These are phyloP conservation scores for Inonotus obliquus DNA, from an alignment of 1,284 basidiomycete species.

Conservation along the genomic window DNA sequence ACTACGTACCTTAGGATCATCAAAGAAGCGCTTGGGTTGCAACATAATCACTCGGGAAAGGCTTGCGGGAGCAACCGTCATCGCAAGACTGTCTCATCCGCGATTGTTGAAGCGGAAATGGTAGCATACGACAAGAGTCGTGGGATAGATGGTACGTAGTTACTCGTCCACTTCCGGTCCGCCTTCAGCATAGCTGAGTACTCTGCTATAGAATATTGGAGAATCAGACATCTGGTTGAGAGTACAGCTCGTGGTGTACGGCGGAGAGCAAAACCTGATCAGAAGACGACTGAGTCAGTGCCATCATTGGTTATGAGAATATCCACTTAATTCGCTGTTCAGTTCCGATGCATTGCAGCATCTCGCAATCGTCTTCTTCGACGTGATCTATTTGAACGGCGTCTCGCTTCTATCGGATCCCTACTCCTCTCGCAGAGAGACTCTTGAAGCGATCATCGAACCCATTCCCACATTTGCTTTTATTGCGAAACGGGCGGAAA, in stretches of 20 bases:
- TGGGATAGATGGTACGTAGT: conserved; percentile 52
- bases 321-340: neutral
- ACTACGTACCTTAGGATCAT: conserved; percentile 45
- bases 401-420: conserved; percentile 48
- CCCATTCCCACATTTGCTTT: conserved; percentile 54
- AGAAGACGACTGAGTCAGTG: conserved; percentile 18
- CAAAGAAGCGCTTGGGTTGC: conserved; percentile 53
- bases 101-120: conserved; percentile 87
- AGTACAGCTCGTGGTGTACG: conserved; percentile 27
- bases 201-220: conserved; percentile 57
- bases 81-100: conserved; percentile 23
- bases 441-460: conserved; percentile 54
- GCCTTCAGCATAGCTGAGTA: neutral
- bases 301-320: neutral
- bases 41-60: conserved; percentile 7
- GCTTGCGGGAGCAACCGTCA: conserved; percentile 7
- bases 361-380: conserved; percentile 82
- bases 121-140: conserved; percentile 57
- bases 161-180: neutral
- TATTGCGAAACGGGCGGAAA: conserved; percentile 48
- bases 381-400: conserved; percentile 64
- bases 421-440: conserved; percentile 54
- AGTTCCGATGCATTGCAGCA: conserved; percentile 33
- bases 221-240: conserved; percentile 53
- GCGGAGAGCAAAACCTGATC: conserved; percentile 32